phyloP scores from a whole-genome alignment of 495 filamentous ascomycete genomes.

The Hypoxylon subgilvum region DNA sequence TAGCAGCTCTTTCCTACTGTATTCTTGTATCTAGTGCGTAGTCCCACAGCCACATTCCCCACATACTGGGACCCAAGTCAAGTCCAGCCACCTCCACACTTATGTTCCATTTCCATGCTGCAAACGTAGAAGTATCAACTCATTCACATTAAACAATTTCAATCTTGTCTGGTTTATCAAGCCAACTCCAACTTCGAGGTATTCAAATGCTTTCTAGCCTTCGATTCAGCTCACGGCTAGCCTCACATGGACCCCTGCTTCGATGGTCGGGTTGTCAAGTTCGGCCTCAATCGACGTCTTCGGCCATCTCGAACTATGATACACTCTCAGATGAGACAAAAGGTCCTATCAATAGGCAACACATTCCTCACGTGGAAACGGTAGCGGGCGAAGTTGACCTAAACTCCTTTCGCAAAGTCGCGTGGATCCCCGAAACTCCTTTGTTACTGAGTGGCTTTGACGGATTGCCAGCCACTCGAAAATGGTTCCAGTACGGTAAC shows the following conservation, averaged over 20 bases:
- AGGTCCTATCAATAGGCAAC: background rate
- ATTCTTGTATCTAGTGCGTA: too few relatives aligned
- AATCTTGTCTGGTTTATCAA: background rate
- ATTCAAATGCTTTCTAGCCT: slow-evolving; percentile 4
- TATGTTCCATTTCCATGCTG: too few relatives aligned
- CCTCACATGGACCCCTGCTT: background rate
- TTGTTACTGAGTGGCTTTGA: slow-evolving; percentile 16
- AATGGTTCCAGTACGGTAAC: slow-evolving; percentile 17
- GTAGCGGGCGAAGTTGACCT: slow-evolving; percentile 9
- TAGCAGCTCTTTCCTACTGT: background rate
- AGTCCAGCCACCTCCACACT: too few relatives aligned
- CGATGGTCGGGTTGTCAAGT: background rate
- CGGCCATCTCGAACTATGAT: background rate
- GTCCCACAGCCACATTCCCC: too few relatives aligned
- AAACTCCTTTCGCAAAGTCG: slow-evolving; percentile 17
- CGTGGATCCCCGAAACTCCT: slow-evolving; percentile 17
- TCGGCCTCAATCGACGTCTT: slow-evolving; percentile 12
- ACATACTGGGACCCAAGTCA: too few relatives aligned
- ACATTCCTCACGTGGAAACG: background rate
- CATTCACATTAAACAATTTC: too few relatives aligned
- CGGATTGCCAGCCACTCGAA: slow-evolving; percentile 16
- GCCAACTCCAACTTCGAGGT: too few relatives aligned
- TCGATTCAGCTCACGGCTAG: background rate
- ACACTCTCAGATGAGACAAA: background rate
- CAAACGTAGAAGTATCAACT: too few relatives aligned